phyloP scores from a whole-genome alignment of 306 rosid genomes.

The Castanea mollissima region DNA sequence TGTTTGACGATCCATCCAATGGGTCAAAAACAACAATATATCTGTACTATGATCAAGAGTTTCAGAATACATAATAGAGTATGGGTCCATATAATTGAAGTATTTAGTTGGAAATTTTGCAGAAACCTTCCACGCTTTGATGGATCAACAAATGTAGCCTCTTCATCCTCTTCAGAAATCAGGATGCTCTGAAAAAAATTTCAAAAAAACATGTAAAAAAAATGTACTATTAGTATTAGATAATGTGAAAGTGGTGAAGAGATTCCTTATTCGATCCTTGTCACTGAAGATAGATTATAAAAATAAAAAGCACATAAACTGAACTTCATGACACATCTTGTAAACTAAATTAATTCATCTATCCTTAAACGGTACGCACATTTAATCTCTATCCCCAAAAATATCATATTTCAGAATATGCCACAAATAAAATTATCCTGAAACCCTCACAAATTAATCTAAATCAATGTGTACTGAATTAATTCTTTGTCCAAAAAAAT shows the following conservation, averaged over 20 bases:
- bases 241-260: neutral
- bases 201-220: neutral
- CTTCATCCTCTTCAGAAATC: conserved; percentile 97
- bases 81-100: neutral
- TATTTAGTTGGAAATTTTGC: neutral
- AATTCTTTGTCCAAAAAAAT: no score
- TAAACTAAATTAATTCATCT: neutral
- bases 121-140: conserved; percentile 53
- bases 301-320: neutral
- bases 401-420: no score
- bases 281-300: neutral
- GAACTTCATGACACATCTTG: neutral
- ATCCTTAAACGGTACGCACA: neutral
- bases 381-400: no score
- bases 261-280: neutral
- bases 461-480: no score
- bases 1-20: conserved; percentile 65
- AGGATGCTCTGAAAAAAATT: conserved; percentile 61
- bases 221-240: neutral
- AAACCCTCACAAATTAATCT: no score
- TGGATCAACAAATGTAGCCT: conserved; percentile 75
- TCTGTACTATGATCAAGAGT: conserved; percentile 40
- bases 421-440: no score
- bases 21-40: conserved; percentile 91
- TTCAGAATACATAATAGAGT: neutral